Base-by-base conservation (phyloP, 257 asterid species). In the Echium plantagineum region DNA sequence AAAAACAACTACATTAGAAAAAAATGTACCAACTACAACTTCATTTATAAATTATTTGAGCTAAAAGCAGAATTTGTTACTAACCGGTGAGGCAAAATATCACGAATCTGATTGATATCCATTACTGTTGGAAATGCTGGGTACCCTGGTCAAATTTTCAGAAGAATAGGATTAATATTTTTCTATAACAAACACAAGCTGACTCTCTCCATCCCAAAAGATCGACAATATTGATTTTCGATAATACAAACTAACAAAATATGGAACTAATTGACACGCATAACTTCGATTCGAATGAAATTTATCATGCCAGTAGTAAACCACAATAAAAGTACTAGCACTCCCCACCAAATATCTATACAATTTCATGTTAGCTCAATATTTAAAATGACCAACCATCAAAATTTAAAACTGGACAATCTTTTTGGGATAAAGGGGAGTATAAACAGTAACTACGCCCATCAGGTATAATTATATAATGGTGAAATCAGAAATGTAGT, bases 81-180 rank as follows among this genome's bases (percentile, higher is more conserved):
- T 21, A 57, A 87, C 96, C 95, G 72, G 69, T 87, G 96, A 57
- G 96, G 96, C 61, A 89, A 70, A 75, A 86, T 84, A 54, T 89
- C 86, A 2, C 85, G 89, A 83, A 89, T 86, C 81, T 86, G 88
- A 72, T 89, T 81, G 68, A 86, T 84, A 71, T 86, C 95, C 85
- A 89, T 78, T 12, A 82, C 90, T 21, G 93, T 66, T 2, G 96
- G 96, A 74, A 79, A 83, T 62, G 96, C 87, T 31, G 93, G 80
- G 66, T 70, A 87, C 71, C 60, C 96, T 87, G 63, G 48, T 65
- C 0, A 59, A 49, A 17, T 55, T 55, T 21, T 7, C 35, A 20
- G 17, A 24, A 55, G 49, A 12, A 42, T 42, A 3, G 2, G 16
- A 55, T 55, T 21, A 52, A n/a, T 15, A 28, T 52, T 19, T 52